phyloP scores from a whole-genome alignment of 768 basidiomycete species.

The Austroboletus festivus region DNA sequence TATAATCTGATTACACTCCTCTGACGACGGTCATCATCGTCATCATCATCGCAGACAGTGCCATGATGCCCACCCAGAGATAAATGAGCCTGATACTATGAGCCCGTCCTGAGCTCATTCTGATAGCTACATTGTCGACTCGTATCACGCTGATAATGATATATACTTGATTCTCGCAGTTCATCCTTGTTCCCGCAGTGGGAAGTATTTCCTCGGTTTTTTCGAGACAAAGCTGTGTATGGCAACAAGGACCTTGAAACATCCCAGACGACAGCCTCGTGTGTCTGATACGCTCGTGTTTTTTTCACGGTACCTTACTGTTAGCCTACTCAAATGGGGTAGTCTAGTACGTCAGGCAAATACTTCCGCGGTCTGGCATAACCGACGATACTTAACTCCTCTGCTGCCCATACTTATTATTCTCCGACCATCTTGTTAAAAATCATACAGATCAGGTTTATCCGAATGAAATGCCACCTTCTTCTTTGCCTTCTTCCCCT shows the following conservation, averaged over 20 bases:
- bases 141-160: no score
- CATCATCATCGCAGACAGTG: neutral
- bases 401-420: no score
- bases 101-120: no score
- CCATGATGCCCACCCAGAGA: no score
- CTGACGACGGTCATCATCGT: neutral
- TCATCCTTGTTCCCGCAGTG: neutral
- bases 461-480: constrained; percentile 68
- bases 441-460: constrained; percentile 70
- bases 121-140: no score
- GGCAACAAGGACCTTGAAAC: constrained; percentile 17
- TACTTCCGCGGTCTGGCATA: neutral
- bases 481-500: constrained; percentile 53
- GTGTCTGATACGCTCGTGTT: constrained; percentile 8
- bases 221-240: constrained; percentile 12
- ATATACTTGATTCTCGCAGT: neutral
- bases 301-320: neutral
- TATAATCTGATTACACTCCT: neutral
- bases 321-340: neutral
- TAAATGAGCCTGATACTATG: no score
- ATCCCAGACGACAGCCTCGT: constrained; percentile 1
- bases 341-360: neutral
- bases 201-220: constrained; percentile 15
- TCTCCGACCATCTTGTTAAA: constrained; percentile 43
- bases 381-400: neutral